phyloP scores from a whole-genome alignment of 2,329 filamentous ascomycete species.

The Nothophoma quercina region DNA sequence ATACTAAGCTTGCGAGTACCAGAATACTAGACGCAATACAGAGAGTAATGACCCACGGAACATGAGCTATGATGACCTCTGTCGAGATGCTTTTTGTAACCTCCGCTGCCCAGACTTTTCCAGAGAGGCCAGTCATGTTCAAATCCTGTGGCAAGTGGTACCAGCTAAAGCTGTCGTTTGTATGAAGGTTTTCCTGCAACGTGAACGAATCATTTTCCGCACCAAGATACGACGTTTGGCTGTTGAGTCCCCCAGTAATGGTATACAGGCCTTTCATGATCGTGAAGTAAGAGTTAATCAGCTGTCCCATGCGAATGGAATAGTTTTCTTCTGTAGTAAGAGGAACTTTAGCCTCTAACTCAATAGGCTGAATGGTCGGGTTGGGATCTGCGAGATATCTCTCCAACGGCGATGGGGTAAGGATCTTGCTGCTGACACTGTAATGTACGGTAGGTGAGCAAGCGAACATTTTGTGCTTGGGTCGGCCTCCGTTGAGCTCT shows the following conservation, averaged over 20 bases:
- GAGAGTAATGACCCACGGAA: neutral
- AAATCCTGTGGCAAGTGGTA: neutral
- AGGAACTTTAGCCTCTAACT: neutral
- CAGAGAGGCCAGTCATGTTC: neutral
- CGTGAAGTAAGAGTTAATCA: neutral
- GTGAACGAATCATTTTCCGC: neutral
- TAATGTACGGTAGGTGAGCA: too few species aligned
- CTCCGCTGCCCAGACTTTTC: neutral
- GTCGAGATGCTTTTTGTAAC: neutral
- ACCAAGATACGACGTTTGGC: neutral
- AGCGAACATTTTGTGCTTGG: too few species aligned
- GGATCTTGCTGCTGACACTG: too few species aligned
- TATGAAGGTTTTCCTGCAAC: neutral
- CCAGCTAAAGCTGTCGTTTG: too few species aligned
- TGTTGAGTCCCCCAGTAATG: neutral
- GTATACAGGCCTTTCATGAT: neutral
- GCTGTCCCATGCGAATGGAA: neutral
- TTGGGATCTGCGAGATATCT: neutral
- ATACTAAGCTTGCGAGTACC: constrained; percentile 1
- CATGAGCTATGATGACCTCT: neutral
- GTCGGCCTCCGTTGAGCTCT: too few species aligned
- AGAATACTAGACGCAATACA: neutral
- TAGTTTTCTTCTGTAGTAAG: neutral
- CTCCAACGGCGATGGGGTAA: neutral
- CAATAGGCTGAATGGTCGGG: neutral